Evolutionary conservation across 2,329 filamentous ascomycete genomes (phyloP).

Genomic region (Phialophora macrospora): DNA sequence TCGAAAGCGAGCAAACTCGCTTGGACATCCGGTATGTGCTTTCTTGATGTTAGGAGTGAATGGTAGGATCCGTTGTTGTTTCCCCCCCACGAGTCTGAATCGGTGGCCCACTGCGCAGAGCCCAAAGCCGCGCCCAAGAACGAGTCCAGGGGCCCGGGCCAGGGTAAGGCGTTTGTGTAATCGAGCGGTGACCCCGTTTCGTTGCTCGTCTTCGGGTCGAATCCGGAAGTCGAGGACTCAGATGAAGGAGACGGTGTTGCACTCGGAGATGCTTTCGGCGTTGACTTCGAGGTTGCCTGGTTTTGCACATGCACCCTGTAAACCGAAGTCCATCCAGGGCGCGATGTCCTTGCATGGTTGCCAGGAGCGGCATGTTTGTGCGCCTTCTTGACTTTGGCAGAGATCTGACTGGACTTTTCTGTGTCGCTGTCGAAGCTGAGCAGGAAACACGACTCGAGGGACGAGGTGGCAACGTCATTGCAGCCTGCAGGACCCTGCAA

Average conservation of each 20-base stretch:
- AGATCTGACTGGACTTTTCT: not conserved
- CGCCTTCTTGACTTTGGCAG: not conserved
- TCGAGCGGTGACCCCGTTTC: not conserved
- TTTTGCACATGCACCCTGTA: not conserved
- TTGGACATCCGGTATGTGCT: slow-evolving; percentile 1
- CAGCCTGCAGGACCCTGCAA: not conserved
- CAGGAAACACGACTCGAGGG: slow-evolving; percentile 2
- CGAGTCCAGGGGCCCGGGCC: not conserved
- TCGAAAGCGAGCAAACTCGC: slow-evolving; percentile 4
- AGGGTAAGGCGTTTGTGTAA: slow-evolving; percentile 1
- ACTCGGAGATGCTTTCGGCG: not conserved
- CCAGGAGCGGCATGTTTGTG: not conserved
- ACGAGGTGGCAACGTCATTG: not conserved
- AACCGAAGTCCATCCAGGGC: slow-evolving; percentile 4
- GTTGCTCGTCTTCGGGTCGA: too few relatives aligned
- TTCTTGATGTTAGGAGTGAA: not conserved
- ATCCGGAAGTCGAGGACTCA: not conserved
- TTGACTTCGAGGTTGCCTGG: not conserved
- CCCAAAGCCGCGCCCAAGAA: not conserved
- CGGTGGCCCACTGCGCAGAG: not conserved
- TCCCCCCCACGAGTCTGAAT: not conserved
- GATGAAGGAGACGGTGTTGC: not conserved
- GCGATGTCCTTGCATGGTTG: not conserved
- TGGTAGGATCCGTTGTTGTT: not conserved
- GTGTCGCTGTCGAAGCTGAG: slow-evolving; percentile 2